phyloP scores from a whole-genome alignment of 2,329 filamentous ascomycete species.

The Ascomycota sp. region DNA sequence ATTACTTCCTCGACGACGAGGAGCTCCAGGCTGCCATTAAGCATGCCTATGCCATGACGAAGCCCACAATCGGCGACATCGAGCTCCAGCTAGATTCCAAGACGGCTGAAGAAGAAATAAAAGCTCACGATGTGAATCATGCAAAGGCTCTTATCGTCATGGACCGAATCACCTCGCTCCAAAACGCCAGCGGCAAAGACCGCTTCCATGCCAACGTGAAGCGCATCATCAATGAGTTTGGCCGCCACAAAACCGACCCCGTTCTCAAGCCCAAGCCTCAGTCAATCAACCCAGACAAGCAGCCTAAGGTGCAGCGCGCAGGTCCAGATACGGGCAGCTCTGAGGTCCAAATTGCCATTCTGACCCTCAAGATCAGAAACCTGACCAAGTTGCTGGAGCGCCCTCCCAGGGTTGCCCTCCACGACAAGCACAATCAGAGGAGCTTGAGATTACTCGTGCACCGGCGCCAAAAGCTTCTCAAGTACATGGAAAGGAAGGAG shows the following conservation, averaged over 20 bases:
- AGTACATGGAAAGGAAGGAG: conserved; percentile 74
- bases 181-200: conserved; percentile 58
- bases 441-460: conserved; percentile 73
- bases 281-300: conserved; percentile 18
- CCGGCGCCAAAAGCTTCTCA: conserved; percentile 66
- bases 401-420: conserved; percentile 35
- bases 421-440: conserved; percentile 85
- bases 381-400: conserved; percentile 49
- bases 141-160: conserved; percentile 52
- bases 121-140: conserved; percentile 32
- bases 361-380: conserved; percentile 80
- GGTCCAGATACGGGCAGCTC: conserved; percentile 85
- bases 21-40: conserved; percentile 45
- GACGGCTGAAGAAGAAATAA: conserved; percentile 13
- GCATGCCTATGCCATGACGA: conserved; percentile 45
- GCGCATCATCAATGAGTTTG: conserved; percentile 69
- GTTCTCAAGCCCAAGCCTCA: conserved; percentile 39
- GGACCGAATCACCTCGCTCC: conserved; percentile 53
- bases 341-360: conserved; percentile 90
- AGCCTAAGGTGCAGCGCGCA: conserved; percentile 31
- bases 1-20: conserved; percentile 48
- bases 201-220: conserved; percentile 61
- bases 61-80: conserved; percentile 23
- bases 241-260: conserved; percentile 69
- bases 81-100: conserved; percentile 18